Conservation (phyloP, 139 green algal species). For the Picochlorum sp. region DNA sequence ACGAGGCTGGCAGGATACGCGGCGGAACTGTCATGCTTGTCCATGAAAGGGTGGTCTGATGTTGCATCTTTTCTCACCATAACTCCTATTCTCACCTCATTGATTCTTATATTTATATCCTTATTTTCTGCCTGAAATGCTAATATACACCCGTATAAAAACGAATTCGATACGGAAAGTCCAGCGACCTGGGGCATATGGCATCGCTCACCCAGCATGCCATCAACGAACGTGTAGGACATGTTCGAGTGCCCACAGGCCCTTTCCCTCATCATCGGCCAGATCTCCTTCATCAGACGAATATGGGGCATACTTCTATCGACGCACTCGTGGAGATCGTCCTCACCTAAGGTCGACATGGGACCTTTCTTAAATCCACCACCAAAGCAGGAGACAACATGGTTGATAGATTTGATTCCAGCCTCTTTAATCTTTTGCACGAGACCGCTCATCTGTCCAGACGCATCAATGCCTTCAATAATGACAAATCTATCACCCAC, state of each 20-base stretch:
- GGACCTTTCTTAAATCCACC: constrained; percentile 6
- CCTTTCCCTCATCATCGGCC: neutral
- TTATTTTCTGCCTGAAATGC: constrained; percentile 12
- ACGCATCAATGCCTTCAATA: neutral
- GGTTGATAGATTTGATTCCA: neutral
- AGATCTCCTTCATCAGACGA: constrained; percentile 1
- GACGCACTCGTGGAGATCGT: neutral
- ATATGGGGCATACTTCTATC: neutral
- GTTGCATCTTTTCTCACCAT: constrained; percentile 10
- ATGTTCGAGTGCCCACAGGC: too few relatives aligned
- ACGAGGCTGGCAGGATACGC: constrained; percentile 11
- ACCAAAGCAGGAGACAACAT: constrained; percentile 10
- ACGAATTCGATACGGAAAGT: constrained; percentile 16
- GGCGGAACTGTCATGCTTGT: neutral
- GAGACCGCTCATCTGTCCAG: neutral
- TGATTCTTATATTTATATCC: constrained; percentile 15
- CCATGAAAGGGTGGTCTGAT: constrained; percentile 13
- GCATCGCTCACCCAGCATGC: constrained; percentile 19
- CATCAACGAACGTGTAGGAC: constrained; percentile 7
- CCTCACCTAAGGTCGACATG: neutral
- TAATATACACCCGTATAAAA: constrained; percentile 15
- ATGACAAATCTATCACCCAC: neutral
- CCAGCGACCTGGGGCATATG: constrained; percentile 13
- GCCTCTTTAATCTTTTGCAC: neutral
- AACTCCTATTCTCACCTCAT: constrained; percentile 21